A percentile compares a stretch with the other conserved stretches of the same genome.
Conservation (phyloP, 257 asterid genomes). For the Datura wrightii region DNA sequence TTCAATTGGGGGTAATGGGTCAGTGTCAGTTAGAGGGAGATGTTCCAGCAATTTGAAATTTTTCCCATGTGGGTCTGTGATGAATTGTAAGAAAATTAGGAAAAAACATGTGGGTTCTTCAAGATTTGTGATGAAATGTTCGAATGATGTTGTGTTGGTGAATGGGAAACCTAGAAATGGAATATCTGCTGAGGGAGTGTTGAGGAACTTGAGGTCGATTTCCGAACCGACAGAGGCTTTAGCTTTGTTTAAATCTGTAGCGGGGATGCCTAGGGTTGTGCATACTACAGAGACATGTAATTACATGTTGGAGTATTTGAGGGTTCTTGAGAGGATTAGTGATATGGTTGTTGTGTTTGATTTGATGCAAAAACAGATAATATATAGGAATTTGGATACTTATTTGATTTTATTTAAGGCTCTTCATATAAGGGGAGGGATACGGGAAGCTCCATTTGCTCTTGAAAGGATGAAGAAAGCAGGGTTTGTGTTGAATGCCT, state of each 20-base stretch:
- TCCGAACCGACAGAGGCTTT: constrained; percentile 59
- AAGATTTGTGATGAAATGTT: constrained; percentile 56
- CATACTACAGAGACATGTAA: constrained; percentile 89
- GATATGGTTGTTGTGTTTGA: constrained; percentile 86
- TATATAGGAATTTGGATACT: constrained; percentile 77
- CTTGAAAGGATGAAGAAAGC: constrained; percentile 72
- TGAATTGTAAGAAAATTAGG: constrained; percentile 53
- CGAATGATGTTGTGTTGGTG: constrained; percentile 48
- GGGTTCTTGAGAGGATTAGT: constrained; percentile 56
- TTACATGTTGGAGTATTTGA: constrained; percentile 85
- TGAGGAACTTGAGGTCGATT: constrained; percentile 64
- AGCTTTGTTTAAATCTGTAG: constrained; percentile 58
- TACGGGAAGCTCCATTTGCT: constrained; percentile 70
- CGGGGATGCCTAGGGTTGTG: constrained; percentile 62
- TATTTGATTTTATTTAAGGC: constrained; percentile 78
- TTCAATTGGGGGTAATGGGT: constrained; percentile 39
- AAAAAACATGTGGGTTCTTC: constrained; percentile 43
- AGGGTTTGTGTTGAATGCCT: constrained; percentile 82
- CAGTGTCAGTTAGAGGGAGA: constrained; percentile 40
- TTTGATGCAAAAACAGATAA: constrained; percentile 86
- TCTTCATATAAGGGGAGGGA: constrained; percentile 73
- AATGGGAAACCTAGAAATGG: constrained; percentile 45
- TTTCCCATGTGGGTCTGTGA: constrained; percentile 45
- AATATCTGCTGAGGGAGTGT: constrained; percentile 65
- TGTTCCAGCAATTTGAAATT: constrained; percentile 44